phyloP scores from a whole-genome alignment of 306 rosid species.

The Trifolium dubium region DNA sequence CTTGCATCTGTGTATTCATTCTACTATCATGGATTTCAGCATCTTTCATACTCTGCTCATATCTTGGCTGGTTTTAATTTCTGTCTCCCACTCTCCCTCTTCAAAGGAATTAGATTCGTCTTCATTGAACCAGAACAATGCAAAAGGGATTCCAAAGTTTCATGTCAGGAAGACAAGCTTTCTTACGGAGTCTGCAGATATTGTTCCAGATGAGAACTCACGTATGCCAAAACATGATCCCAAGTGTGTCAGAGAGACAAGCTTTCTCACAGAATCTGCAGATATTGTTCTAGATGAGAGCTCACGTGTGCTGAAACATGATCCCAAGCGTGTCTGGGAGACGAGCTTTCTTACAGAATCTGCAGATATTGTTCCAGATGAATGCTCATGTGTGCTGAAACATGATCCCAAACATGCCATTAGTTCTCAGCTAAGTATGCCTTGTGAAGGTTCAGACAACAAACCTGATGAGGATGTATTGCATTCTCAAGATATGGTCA shows the following conservation, averaged over 20 bases:
- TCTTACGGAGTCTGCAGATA: slow-evolving; percentile 80
- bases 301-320: slow-evolving; percentile 63
- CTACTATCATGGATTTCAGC: slow-evolving; percentile 33
- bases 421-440: slow-evolving; percentile 62
- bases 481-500: slow-evolving; percentile 70
- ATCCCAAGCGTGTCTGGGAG: slow-evolving; percentile 42
- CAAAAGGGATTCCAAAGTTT: slow-evolving; percentile 44
- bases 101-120: slow-evolving; percentile 58
- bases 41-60: slow-evolving; percentile 38
- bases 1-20: slow-evolving; percentile 27
- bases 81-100: slow-evolving; percentile 40
- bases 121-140: slow-evolving; percentile 44
- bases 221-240: slow-evolving; percentile 55
- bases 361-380: slow-evolving; percentile 71
- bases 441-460: slow-evolving; percentile 47
- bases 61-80: slow-evolving; percentile 38
- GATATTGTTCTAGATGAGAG: slow-evolving; percentile 69
- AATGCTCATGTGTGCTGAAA: slow-evolving; percentile 66
- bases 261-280: slow-evolving; percentile 85
- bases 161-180: slow-evolving; percentile 72
- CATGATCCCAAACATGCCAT: slow-evolving; percentile 46
- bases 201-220: slow-evolving; percentile 73
- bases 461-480: slow-evolving; percentile 47
- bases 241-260: slow-evolving; percentile 52
- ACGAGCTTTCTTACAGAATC: slow-evolving; percentile 91